Evolutionary conservation across 257 asterid genomes (phyloP), one percentile per base, ranked within the genome.

Genomic region (Verbena officinalis): DNA sequence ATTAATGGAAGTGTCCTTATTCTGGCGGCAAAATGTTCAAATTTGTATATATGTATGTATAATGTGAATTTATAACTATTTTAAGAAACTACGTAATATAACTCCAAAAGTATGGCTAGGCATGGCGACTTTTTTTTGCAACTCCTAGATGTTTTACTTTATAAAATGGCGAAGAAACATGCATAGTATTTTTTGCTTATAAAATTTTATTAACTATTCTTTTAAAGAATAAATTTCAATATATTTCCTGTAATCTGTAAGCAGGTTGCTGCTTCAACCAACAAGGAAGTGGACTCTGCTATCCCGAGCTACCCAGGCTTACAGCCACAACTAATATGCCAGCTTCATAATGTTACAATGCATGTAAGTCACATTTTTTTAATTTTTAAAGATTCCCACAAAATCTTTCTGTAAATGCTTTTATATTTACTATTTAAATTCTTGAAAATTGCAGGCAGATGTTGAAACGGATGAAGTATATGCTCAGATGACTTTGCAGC

Each of bases 331-430:
- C 80, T 89, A 27, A 89, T 89, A 71, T 88, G 96, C 77, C 96
- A 85, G 81, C 96, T 88, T 77, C 96, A 88, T 82, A 88, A 88
- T 78, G 81, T 86, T 77, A 89, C 93, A 58, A 89, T 89, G 96
- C 95, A 89, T 71, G 95, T 89, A 73, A 42, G 91, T 51, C 22
- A 6, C 57, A 4, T 55, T 22, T 19, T n/a, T 23, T 60, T 11
- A n/a, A 15, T n/a, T 30, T 63, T 16, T n/a, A 4, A 9, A 11
- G 11, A 21, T 65, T 19, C 20, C 45, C 9, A 0, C 17, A 58
- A 43, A 39, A 30, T 12, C 14, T 61, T 48, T 8, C 40, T 22
- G 59, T 43, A 2, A 38, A 51, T 12, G 27, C 34, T 31, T 11
- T 50, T 2, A 66, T 65, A 48, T 44, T 6, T 33, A 59, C 60